Base-by-base conservation (phyloP, 805 yeast species). In the Saturnispora zaruensis region DNA sequence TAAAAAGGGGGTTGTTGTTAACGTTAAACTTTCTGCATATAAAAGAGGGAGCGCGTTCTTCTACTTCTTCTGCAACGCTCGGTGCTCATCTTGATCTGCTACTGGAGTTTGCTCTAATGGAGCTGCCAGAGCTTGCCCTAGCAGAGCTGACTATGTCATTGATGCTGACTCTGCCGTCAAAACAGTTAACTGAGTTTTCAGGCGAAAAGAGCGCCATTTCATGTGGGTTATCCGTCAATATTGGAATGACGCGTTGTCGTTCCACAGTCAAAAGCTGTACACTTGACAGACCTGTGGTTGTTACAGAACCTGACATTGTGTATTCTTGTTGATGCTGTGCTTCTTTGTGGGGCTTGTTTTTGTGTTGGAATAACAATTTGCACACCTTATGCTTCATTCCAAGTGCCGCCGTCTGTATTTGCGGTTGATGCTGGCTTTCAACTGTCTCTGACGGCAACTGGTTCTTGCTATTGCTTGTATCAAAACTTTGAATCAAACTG, bases 1-100 rank as follows among this genome's bases (percentile, higher is more conserved):
- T 16, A 36, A 36, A 18, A 28, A 49, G 56, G 26, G 42, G 54
- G 18, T 25, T 49, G 48, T 25, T 28, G 18, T 48, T 37, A 33
- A 14, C 45, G 23, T 44, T 32, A 25, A 33, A 44, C 14, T 43
- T 30, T 24, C 46, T 48, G 41, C 42, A 49, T 44, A 45, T 49
- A 37, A 36, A 36, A 36, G 32, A 36, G 21, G 40, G 40, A 36
- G 40, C 40, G 40, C 40, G 40, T 36, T 36, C 21, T 20, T 18
- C 40, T 16, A 18, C 21, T 9, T 18, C 40, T 16, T 36, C 21
- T 9, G 24, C 38, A 23, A 41, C 33, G 43, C 30, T n/a, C 50
- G 38, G 46, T 41, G 30, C 38, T 47, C 28, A 9, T 30, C 16
- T 41, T 33, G 21, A 40, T 23, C 11, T 24, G 26, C 40, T n/a